Conservation (phyloP, 2,329 filamentous ascomycete genomes). For the Lithohypha guttulata region DNA sequence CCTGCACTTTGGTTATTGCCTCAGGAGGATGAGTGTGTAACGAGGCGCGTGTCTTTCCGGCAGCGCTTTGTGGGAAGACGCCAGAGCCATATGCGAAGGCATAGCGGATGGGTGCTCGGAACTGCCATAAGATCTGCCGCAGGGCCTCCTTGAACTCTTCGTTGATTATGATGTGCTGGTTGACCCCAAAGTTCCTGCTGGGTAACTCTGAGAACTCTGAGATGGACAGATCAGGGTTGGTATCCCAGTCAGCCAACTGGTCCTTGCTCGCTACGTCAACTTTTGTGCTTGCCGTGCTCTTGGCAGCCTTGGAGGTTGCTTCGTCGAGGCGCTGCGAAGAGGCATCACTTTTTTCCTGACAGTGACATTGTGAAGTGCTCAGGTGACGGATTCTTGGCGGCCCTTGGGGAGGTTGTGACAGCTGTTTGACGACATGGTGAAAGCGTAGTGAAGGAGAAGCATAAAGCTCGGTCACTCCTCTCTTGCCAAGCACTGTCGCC, state of each 20-base stretch:
- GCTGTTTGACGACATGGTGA: slow-evolving; percentile 4
- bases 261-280: neutral
- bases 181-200: slow-evolving; percentile 74
- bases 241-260: slow-evolving; percentile 51
- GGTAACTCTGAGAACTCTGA: slow-evolving; percentile 66
- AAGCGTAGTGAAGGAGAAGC: slow-evolving; percentile 1
- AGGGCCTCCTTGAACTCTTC: slow-evolving; percentile 88
- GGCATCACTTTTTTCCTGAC: neutral
- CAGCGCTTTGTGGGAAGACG: slow-evolving; percentile 68
- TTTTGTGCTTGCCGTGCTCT: too few relatives aligned
- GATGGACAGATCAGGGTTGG: slow-evolving; percentile 60
- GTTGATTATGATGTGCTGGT: slow-evolving; percentile 94
- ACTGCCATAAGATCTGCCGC: slow-evolving; percentile 78
- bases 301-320: too few relatives aligned
- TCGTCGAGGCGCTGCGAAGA: too few relatives aligned
- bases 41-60: slow-evolving; percentile 37
- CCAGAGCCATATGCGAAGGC: slow-evolving; percentile 96
- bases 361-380: slow-evolving; percentile 1
- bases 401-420: neutral
- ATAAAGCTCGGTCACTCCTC: slow-evolving; percentile 19
- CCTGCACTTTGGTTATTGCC: slow-evolving; percentile 73
- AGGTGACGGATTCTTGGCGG: slow-evolving; percentile 1
- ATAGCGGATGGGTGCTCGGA: slow-evolving; percentile 86
- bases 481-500: slow-evolving; percentile 21
- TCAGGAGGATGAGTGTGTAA: slow-evolving; percentile 74